These are phyloP conservation scores for Chlamydomonas sp. DNA, from an alignment of 139 green algal species.

Conservation along the genomic window DNA sequence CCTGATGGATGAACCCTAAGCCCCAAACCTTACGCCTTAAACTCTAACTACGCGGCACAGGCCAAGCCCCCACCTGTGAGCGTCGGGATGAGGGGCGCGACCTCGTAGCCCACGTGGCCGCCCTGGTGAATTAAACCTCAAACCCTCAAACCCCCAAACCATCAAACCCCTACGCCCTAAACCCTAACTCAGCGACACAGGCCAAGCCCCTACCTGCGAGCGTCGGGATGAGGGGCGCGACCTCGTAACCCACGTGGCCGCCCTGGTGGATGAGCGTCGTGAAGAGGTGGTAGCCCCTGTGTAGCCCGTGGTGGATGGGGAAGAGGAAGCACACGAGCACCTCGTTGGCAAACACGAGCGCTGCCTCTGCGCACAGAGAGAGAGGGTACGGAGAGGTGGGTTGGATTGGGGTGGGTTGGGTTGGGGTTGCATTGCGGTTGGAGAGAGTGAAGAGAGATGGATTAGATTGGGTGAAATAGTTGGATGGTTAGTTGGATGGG, in stretches of 20 bases:
- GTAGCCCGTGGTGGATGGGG: slow-evolving; percentile 68
- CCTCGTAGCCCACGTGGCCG: slow-evolving; percentile 79
- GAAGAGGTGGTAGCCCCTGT: slow-evolving; percentile 77
- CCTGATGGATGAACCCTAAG: slow-evolving; percentile 57
- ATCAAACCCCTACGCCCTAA: slow-evolving; percentile 71
- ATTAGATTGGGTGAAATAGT: no score
- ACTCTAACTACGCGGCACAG: slow-evolving; percentile 24
- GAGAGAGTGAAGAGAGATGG: no score
- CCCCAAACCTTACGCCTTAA: slow-evolving; percentile 73
- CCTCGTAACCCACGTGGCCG: slow-evolving; percentile 39
- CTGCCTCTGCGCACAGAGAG: slow-evolving; percentile 56
- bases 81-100: slow-evolving; percentile 75
- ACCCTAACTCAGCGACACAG: slow-evolving; percentile 23
- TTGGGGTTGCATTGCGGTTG: no score
- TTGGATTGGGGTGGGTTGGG: no score
- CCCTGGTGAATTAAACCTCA: slow-evolving; percentile 49
- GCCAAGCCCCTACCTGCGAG: slow-evolving; percentile 22
- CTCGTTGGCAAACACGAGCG: slow-evolving; percentile 86
- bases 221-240: slow-evolving; percentile 75
- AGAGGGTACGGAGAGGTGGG: no score
- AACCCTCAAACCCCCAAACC: no score
- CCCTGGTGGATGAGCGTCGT: slow-evolving; percentile 81
- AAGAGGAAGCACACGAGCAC: slow-evolving; percentile 70
- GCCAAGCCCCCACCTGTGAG: slow-evolving; percentile 21
- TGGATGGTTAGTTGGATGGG: no score